Conservation (phyloP, 2,329 filamentous ascomycete species). For the Colletotrichum salicis region DNA sequence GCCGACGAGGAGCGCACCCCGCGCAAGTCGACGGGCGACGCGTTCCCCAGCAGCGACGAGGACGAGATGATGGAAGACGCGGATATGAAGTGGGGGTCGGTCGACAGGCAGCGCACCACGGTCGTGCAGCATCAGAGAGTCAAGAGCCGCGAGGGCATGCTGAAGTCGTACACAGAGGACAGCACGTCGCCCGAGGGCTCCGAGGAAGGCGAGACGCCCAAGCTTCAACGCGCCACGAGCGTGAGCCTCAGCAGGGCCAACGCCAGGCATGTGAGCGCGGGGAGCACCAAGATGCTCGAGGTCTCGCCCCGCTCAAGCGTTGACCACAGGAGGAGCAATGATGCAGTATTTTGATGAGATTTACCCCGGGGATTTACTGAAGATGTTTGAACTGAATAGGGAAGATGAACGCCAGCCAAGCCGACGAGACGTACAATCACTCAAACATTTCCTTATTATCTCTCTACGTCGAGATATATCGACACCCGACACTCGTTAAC, state of each 20-base stretch:
- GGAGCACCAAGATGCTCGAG: conserved; percentile 80
- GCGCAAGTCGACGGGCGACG: conserved; percentile 59
- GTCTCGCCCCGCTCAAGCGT: conserved; percentile 67
- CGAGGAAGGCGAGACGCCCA: conserved; percentile 48
- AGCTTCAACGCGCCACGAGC: conserved; percentile 74
- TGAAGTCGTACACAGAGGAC: conserved; percentile 55
- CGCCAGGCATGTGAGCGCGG: conserved; percentile 78
- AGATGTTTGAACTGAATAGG: background rate
- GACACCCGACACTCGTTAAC: conserved; percentile 25
- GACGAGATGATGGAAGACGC: conserved; percentile 57
- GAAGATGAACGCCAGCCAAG: conserved; percentile 24
- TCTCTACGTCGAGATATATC: background rate
- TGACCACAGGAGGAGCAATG: conserved; percentile 46
- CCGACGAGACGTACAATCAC: conserved; percentile 26
- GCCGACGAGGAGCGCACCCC: conserved; percentile 37
- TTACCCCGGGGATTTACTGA: background rate
- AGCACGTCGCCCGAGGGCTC: conserved; percentile 43
- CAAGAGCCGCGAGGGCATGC: conserved; percentile 63
- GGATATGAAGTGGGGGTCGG: conserved; percentile 63
- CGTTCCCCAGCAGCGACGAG: conserved; percentile 69
- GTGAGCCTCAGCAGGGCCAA: conserved; percentile 75
- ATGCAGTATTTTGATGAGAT: conserved; percentile 19
- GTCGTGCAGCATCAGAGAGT: conserved; percentile 47
- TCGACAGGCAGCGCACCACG: conserved; percentile 54
- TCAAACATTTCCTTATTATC: conserved; percentile 18